Evolutionary conservation across 192 early-diverging fungal genomes (phyloP).

Genomic region (Backusella luteola): DNA sequence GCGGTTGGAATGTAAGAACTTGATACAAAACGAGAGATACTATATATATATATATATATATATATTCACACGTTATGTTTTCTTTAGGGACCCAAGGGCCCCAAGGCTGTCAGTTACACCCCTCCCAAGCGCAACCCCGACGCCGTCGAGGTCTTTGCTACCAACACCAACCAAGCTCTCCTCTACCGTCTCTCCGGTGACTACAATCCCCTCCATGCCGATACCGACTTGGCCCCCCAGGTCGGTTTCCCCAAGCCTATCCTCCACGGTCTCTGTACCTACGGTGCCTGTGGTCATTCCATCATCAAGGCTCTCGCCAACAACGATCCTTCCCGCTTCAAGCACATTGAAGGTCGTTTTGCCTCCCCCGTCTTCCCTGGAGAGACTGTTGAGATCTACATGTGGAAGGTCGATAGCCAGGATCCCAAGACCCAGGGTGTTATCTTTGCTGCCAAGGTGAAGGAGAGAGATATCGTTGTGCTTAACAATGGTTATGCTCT

Average conservation of each 20-base stretch:
- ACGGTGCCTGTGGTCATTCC: constrained; percentile 56
- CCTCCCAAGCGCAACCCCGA: constrained; percentile 64
- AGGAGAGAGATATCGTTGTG: constrained; percentile 59
- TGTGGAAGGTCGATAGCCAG: constrained; percentile 67
- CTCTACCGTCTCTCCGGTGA: constrained; percentile 76
- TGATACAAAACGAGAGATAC: not conserved
- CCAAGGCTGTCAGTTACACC: constrained; percentile 46
- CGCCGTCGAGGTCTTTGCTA: constrained; percentile 42
- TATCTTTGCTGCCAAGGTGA: constrained; percentile 57
- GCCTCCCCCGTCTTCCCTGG: constrained; percentile 73
- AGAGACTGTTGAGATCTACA: constrained; percentile 62
- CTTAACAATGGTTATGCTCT: constrained; percentile 58
- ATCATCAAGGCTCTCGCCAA: constrained; percentile 52
- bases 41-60: too few relatives aligned
- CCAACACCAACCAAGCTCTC: constrained; percentile 58
- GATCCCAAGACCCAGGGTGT: constrained; percentile 44
- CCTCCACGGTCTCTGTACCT: constrained; percentile 68
- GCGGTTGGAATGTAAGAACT: constrained; percentile 59
- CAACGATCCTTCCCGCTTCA: constrained; percentile 56
- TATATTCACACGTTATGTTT: not conserved
- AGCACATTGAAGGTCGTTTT: constrained; percentile 65
- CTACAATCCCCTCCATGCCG: constrained; percentile 76
- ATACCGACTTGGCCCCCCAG: constrained; percentile 60
- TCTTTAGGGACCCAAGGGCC: constrained; percentile 60
- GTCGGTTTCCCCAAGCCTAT: constrained; percentile 74